A percentile compares a stretch with the other conserved stretches of the same genome.
Conservation (phyloP, 139 green algal species). For the Micromonas commoda region DNA sequence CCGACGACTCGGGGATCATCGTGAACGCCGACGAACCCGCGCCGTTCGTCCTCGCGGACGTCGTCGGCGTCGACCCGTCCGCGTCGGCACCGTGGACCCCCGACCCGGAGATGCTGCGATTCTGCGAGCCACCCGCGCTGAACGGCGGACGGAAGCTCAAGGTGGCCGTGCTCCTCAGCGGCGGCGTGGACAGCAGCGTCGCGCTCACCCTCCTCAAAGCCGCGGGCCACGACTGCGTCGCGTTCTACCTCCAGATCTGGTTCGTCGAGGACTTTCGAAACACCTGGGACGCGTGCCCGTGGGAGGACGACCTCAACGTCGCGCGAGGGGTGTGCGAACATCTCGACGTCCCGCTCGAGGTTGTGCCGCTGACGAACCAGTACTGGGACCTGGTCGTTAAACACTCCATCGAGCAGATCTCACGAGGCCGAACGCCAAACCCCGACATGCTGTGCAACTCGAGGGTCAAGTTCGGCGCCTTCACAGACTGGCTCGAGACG, state of each 20-base stretch:
- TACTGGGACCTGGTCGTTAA: constrained; percentile 35
- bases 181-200: constrained; percentile 93
- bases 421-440: constrained; percentile 86
- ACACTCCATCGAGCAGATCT: constrained; percentile 74
- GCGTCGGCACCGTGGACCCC: too few relatives aligned
- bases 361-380: constrained; percentile 59
- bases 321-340: constrained; percentile 61
- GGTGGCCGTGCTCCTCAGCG: constrained; percentile 56
- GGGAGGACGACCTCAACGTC: constrained; percentile 92
- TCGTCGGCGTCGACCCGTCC: too few relatives aligned
- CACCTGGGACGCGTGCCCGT: constrained; percentile 84
- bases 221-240: constrained; percentile 70
- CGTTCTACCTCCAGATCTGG: constrained; percentile 90
- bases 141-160: neutral
- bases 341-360: constrained; percentile 58
- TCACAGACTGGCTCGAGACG: constrained; percentile 70
- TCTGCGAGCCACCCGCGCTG: neutral
- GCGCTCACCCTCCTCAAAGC: constrained; percentile 69
- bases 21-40: too few relatives aligned
- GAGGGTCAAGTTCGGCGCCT: constrained; percentile 84
- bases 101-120: neutral
- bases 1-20: too few relatives aligned
- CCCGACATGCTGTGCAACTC: constrained; percentile 97
- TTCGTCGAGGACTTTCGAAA: constrained; percentile 93
- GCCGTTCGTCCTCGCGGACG: too few relatives aligned